A percentile compares a stretch with the other conserved stretches of the same genome.
phyloP scores from a whole-genome alignment of 2,329 filamentous ascomycete species.

The Paecilomyces formosus region DNA sequence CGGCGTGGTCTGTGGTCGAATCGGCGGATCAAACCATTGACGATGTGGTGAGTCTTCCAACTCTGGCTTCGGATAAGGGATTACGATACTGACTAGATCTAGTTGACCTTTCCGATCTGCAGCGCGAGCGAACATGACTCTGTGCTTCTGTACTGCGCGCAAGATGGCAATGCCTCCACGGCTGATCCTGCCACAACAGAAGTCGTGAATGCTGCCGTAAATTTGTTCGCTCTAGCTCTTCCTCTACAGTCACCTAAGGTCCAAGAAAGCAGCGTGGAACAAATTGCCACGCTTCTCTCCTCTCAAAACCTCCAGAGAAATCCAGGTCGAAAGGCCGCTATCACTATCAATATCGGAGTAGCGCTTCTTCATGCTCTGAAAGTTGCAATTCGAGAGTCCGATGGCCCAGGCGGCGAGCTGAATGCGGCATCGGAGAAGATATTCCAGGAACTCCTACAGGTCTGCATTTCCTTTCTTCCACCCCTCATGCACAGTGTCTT shows the following conservation, averaged over 20 bases:
- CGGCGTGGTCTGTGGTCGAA: conserved; percentile 32
- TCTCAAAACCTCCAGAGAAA: conserved; percentile 75
- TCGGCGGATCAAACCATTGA: conserved; percentile 32
- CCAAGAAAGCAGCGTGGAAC: conserved; percentile 91
- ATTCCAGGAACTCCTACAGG: conserved; percentile 64
- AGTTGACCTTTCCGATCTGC: conserved; percentile 59
- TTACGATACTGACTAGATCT: conserved; percentile 7
- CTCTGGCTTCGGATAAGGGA: not conserved
- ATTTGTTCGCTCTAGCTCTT: conserved; percentile 84
- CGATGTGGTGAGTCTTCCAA: conserved; percentile 28
- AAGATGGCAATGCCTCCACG: conserved; percentile 40
- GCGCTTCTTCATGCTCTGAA: conserved; percentile 75
- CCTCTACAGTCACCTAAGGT: conserved; percentile 84
- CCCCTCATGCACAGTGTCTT: conserved; percentile 17
- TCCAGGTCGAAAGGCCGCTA: conserved; percentile 78
- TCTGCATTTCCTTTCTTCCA: conserved; percentile 42
- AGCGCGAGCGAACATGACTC: conserved; percentile 86
- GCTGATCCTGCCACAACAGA: conserved; percentile 84
- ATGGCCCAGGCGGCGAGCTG: conserved; percentile 64
- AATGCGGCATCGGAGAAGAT: conserved; percentile 69
- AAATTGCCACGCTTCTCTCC: conserved; percentile 82
- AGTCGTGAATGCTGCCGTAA: conserved; percentile 88
- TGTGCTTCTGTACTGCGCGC: conserved; percentile 62
- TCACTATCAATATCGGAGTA: conserved; percentile 81
- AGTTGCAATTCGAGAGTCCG: conserved; percentile 74